Conservation (phyloP, 176 grass and related monocot species). For the Chloris gayana region DNA sequence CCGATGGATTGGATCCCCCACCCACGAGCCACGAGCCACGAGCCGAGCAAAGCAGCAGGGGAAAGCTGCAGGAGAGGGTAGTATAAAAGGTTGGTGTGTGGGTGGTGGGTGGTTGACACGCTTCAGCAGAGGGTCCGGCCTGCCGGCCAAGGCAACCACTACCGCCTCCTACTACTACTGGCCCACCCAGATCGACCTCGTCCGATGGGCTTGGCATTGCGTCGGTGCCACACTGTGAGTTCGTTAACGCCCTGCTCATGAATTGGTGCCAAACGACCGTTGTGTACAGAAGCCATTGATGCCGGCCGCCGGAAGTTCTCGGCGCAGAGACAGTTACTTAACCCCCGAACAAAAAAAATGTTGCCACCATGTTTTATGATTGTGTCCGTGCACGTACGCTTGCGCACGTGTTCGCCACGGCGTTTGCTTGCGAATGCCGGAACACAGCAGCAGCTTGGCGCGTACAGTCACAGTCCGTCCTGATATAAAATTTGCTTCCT, state of each 20-base stretch:
- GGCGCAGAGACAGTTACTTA: too few relatives aligned
- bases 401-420: background rate
- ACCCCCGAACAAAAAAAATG: too few relatives aligned
- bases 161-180: too few relatives aligned
- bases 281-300: too few relatives aligned
- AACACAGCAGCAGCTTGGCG: background rate
- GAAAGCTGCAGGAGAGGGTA: background rate
- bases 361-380: too few relatives aligned
- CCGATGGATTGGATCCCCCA: too few relatives aligned
- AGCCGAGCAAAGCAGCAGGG: background rate
- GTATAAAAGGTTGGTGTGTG: conserved; percentile 49
- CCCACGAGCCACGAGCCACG: too few relatives aligned
- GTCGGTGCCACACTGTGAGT: background rate
- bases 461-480: too few relatives aligned
- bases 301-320: too few relatives aligned
- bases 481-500: too few relatives aligned
- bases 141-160: conserved; percentile 1
- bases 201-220: background rate
- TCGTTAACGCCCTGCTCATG: background rate
- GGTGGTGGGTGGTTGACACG: conserved; percentile 24
- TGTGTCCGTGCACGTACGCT: background rate
- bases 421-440: background rate
- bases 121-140: background rate
- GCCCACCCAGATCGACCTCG: background rate
- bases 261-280: too few relatives aligned